phyloP scores from a whole-genome alignment of 306 rosid genomes.

The Prunus mira region DNA sequence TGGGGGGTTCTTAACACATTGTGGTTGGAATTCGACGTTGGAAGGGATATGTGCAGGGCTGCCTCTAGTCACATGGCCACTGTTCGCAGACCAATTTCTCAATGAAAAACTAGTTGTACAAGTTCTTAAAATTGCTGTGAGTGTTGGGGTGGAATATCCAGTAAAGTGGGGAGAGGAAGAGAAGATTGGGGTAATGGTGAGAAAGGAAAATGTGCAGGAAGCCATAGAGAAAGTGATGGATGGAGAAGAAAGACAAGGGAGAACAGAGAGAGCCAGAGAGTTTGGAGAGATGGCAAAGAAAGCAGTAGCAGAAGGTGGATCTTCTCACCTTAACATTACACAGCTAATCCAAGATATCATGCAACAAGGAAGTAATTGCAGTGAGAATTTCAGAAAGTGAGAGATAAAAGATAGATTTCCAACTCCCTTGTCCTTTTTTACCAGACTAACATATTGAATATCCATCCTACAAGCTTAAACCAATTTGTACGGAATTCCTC shows the following conservation, averaged over 20 bases:
- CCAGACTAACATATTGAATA: no score
- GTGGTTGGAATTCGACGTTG: conserved; percentile 32
- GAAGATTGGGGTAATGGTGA: conserved; percentile 37
- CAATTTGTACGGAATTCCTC: no score
- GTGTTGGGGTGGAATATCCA: conserved; percentile 38
- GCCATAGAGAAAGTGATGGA: conserved; percentile 40
- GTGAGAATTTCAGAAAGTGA: not conserved
- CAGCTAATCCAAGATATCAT: conserved; percentile 40
- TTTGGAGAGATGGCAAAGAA: conserved; percentile 36
- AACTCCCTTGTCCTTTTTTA: no score
- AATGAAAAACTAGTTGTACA: conserved; percentile 34
- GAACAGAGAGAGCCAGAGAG: conserved; percentile 29
- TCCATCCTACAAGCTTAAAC: no score
- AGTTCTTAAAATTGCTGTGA: conserved; percentile 35
- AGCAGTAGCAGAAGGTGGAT: conserved; percentile 50
- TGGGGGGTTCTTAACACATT: conserved; percentile 41
- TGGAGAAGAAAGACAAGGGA: conserved; percentile 32
- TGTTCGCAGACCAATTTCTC: conserved; percentile 37
- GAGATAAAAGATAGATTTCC: no score
- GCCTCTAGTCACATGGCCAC: conserved; percentile 40
- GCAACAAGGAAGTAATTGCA: conserved; percentile 12
- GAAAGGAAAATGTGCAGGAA: conserved; percentile 29
- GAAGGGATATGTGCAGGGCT: conserved; percentile 38
- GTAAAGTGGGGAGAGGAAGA: conserved; percentile 38
- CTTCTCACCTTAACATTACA: conserved; percentile 42